Evolutionary conservation across 129 eudicot genomes (phyloP).

Genomic region (Flaveria sonorensis): DNA sequence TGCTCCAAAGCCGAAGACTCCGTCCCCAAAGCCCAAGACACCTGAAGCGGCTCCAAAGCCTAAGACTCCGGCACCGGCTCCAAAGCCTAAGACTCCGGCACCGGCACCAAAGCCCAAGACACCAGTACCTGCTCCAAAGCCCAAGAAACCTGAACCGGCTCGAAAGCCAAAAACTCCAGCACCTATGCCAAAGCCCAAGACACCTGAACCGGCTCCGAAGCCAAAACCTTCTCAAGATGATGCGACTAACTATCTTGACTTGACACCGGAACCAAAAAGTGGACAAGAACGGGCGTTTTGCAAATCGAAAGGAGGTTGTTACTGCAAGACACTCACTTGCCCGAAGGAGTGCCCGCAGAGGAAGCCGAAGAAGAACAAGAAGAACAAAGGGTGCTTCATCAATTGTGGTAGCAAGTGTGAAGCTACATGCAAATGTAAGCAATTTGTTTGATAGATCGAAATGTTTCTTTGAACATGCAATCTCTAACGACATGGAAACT

Average conservation of each 20-base stretch:
- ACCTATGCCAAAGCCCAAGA: neutral
- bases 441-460: neutral
- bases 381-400: conserved; percentile 57
- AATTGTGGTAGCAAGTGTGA: conserved; percentile 69
- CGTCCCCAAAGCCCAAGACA: neutral
- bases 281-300: conserved; percentile 53
- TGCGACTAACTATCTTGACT: conserved; percentile 31
- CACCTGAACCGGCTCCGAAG: neutral
- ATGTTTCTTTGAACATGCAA: neutral
- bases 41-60: conserved; percentile 3
- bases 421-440: conserved; percentile 68
- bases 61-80: neutral
- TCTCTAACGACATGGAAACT: neutral
- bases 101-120: neutral
- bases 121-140: neutral
- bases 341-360: conserved; percentile 62
- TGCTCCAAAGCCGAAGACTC: conserved; percentile 5
- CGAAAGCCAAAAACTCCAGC: neutral
- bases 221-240: conserved; percentile 33
- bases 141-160: neutral
- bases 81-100: neutral
- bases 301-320: conserved; percentile 43
- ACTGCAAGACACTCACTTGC: conserved; percentile 50
- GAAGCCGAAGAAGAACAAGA: conserved; percentile 74
- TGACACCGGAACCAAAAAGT: conserved; percentile 39